A percentile compares a stretch with the other conserved stretches of the same genome.
phyloP scores from a whole-genome alignment of 1,284 basidiomycete species.

The Moniliophthora roreri region DNA sequence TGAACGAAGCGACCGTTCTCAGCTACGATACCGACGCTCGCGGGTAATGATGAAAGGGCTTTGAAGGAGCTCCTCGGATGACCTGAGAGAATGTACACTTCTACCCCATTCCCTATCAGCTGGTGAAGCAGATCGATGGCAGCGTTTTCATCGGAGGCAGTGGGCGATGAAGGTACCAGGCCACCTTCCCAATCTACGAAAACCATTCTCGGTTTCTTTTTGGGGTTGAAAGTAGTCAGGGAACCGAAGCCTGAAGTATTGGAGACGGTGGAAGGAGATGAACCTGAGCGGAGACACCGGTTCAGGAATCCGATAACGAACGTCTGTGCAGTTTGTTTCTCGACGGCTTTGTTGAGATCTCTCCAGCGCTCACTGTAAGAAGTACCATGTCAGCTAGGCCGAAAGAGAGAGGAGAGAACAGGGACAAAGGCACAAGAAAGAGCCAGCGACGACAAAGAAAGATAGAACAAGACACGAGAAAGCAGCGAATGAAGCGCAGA shows the following conservation, averaged over 20 bases:
- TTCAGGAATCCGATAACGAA: conserved; percentile 82
- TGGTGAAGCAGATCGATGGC: conserved; percentile 58
- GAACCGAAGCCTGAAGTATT: no score
- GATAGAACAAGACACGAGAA: no score
- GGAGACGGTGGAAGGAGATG: no score
- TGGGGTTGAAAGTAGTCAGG: conserved; percentile 51
- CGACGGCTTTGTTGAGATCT: conserved; percentile 84
- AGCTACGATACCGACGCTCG: conserved; percentile 72
- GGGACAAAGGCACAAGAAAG: no score
- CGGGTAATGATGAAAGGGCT: conserved; percentile 57
- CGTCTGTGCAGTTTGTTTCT: conserved; percentile 84
- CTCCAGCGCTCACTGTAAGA: conserved; percentile 58
- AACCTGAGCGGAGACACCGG: conserved; percentile 59
- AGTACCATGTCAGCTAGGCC: no score
- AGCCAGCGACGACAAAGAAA: no score
- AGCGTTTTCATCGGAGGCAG: conserved; percentile 33
- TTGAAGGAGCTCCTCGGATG: conserved; percentile 63
- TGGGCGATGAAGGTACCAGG: conserved; percentile 29
- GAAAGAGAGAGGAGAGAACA: no score
- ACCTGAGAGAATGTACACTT: conserved; percentile 84
- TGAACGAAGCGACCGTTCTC: conserved; percentile 89
- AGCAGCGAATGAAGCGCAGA: no score
- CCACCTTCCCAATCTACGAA: conserved; percentile 83
- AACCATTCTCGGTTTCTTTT: conserved; percentile 64
- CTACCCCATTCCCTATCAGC: conserved; percentile 69